Evolutionary conservation across 1,284 basidiomycete species (phyloP).

Genomic region (Tilletia caries): DNA sequence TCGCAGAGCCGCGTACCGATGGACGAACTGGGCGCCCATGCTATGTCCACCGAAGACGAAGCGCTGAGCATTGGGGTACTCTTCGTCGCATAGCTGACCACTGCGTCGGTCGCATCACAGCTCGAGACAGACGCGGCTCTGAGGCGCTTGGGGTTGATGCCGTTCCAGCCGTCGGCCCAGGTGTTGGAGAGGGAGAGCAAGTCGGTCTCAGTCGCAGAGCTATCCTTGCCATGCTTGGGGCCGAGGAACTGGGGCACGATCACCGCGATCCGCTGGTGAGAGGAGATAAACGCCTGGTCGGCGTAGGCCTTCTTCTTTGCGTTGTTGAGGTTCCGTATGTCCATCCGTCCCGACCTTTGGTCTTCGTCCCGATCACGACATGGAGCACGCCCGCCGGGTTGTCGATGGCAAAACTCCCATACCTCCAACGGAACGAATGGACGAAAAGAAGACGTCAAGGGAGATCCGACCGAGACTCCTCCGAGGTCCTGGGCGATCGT

Average conservation of each 20-base stretch:
- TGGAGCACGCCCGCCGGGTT: not conserved
- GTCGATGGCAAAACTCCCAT: too few relatives aligned
- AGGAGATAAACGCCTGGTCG: not conserved
- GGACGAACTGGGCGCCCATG: conserved; percentile 11
- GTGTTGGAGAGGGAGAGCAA: not conserved
- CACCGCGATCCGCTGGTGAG: not conserved
- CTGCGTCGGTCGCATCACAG: not conserved
- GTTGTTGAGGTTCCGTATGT: conserved; percentile 7
- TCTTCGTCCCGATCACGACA: not conserved
- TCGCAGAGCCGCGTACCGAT: conserved; percentile 1
- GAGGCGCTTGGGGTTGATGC: conserved; percentile 6
- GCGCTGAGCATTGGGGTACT: conserved; percentile 13
- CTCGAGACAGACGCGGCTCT: not conserved
- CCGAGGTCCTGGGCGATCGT: too few relatives aligned
- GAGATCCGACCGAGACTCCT: too few relatives aligned
- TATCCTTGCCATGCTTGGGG: not conserved
- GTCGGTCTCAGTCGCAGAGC: conserved; percentile 4
- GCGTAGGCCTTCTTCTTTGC: conserved; percentile 12
- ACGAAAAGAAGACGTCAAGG: too few relatives aligned
- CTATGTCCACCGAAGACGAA: conserved; percentile 12
- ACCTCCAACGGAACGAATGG: too few relatives aligned
- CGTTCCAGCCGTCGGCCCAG: conserved; percentile 10
- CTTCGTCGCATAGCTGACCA: not conserved
- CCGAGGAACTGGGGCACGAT: conserved; percentile 11
- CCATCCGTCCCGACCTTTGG: conserved; percentile 14